Percentiles rank a stretch among this genome's conserved stretches.
Conservation (phyloP, 176 grass and related monocot genomes). For the Puccinellia tenuiflora region DNA sequence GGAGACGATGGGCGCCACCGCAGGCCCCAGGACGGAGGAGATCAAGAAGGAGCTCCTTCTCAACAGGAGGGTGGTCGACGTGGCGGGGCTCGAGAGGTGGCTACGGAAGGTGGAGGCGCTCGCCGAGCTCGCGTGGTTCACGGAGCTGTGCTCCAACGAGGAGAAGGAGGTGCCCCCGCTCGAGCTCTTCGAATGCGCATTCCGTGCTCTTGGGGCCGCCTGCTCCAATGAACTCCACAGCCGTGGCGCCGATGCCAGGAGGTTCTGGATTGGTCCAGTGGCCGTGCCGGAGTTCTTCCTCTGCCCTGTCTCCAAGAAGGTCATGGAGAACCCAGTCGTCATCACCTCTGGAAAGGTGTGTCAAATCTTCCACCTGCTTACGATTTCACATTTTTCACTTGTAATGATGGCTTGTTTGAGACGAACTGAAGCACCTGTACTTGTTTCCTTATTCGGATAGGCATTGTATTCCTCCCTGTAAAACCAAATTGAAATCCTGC, state of each 20-base stretch:
- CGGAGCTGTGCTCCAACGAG: conserved; percentile 30
- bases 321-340: conserved; percentile 39
- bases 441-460: not conserved
- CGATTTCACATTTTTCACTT: not conserved
- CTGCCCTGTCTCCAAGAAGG: conserved; percentile 40
- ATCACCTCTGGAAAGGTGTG: conserved; percentile 47
- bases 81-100: conserved; percentile 30
- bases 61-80: conserved; percentile 13
- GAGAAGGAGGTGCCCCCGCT: not conserved
- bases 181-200: conserved; percentile 38
- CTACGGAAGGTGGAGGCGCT: conserved; percentile 26
- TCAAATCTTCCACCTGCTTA: not conserved
- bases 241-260: conserved; percentile 16
- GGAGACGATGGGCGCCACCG: conserved; percentile 10
- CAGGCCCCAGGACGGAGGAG: not conserved
- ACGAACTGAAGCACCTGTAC: not conserved
- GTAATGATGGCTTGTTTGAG: not conserved
- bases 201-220: conserved; percentile 26
- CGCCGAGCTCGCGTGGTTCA: conserved; percentile 43
- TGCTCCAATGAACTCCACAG: conserved; percentile 19
- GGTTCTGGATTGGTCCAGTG: conserved; percentile 7
- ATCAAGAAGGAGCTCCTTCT: conserved; percentile 30
- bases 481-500: not conserved
- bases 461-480: not conserved
- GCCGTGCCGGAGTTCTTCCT: conserved; percentile 34